Evolutionary conservation across 306 rosid genomes (phyloP), one percentile per base, ranked within the genome.

Genomic region (Gastrolobium villosum): DNA sequence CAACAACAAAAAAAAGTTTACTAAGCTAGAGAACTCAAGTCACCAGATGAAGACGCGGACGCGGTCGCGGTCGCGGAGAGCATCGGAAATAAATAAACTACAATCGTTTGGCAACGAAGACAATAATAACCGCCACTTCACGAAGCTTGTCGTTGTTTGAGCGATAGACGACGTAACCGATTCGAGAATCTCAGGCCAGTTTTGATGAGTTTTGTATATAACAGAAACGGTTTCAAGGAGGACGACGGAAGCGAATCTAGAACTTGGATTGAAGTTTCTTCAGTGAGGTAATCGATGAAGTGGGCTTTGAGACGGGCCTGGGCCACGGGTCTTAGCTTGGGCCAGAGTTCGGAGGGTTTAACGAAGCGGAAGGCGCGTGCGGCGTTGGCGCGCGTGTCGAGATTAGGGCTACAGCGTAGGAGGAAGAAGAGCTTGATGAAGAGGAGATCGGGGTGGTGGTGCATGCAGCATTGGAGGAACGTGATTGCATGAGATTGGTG

Each of bases 351-450:
- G 0, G 50, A 0, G 20, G 81, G 65, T 15, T 53, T 14, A 30
- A 76, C 50, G 56, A 72, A 43, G 31, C 1, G 71, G 28, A 86
- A 54, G 28, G 78, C 36, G 61, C 81, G 81, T 49, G 82, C 77
- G 36, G 87, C 83, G 45, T 80, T 31, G 52, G 81, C 39, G 36
- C 89, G 87, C 0, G 85, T 76, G 40, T 56, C 10, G 10, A 10
- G 14, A 2, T 32, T 2, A 0, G 81, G 15, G 11, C 55, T 4
- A 48, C 59, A 60, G 1, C 76, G 69, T 1, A 80, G 40, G 39
- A 76, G 78, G 79, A 66, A 83, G 54, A 64, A 71, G 56, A 86
- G 87, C 28, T 83, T 86, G 72, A 83, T 72, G 72, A 86, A 66
- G 65, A 86, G 83, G 28, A 83, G 62, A 53, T 83, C 76, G 0